phyloP scores from a whole-genome alignment of 441 rosid species.

The Erysimum pusillum region DNA sequence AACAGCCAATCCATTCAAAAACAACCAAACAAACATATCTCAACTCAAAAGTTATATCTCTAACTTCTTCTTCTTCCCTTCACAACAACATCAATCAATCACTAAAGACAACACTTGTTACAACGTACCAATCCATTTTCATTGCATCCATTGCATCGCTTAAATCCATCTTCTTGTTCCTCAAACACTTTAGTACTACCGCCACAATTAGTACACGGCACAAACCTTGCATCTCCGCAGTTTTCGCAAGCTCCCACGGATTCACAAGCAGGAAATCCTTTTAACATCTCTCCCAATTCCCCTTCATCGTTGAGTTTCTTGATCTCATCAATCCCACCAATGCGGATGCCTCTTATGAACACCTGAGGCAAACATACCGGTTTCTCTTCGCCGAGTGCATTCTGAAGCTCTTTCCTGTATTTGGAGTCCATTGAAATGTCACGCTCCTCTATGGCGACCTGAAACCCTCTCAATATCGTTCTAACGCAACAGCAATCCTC shows the following conservation, averaged over 20 bases:
- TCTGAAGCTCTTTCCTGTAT: slow-evolving; percentile 71
- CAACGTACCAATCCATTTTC: slow-evolving; percentile 91
- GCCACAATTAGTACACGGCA: slow-evolving; percentile 71
- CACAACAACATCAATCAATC: slow-evolving; percentile 19
- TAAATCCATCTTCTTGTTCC: slow-evolving; percentile 56
- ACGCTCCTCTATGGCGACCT: slow-evolving; percentile 74
- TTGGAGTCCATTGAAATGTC: slow-evolving; percentile 90
- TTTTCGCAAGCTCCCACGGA: slow-evolving; percentile 57
- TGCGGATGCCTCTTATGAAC: slow-evolving; percentile 63
- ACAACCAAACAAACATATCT: slow-evolving; percentile 31
- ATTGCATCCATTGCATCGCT: slow-evolving; percentile 75
- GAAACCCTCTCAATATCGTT: slow-evolving; percentile 70
- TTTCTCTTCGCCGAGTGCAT: slow-evolving; percentile 53
- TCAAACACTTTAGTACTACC: slow-evolving; percentile 89
- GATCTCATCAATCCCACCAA: slow-evolving; percentile 86
- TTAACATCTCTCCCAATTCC: slow-evolving; percentile 66
- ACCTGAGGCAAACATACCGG: slow-evolving; percentile 72
- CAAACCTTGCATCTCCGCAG: slow-evolving; percentile 92
- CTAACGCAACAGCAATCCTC: slow-evolving; percentile 83
- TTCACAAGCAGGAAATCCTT: slow-evolving; percentile 63
- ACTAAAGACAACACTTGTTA: slow-evolving; percentile 65
- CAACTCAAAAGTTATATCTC: slow-evolving; percentile 21
- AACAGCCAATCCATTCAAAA: slow-evolving; percentile 20
- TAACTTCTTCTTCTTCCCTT: slow-evolving; percentile 22
- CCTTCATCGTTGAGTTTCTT: slow-evolving; percentile 79